These are phyloP conservation scores for Mycena rebaudengoi DNA, from an alignment of 768 basidiomycete species.

Conservation along the genomic window DNA sequence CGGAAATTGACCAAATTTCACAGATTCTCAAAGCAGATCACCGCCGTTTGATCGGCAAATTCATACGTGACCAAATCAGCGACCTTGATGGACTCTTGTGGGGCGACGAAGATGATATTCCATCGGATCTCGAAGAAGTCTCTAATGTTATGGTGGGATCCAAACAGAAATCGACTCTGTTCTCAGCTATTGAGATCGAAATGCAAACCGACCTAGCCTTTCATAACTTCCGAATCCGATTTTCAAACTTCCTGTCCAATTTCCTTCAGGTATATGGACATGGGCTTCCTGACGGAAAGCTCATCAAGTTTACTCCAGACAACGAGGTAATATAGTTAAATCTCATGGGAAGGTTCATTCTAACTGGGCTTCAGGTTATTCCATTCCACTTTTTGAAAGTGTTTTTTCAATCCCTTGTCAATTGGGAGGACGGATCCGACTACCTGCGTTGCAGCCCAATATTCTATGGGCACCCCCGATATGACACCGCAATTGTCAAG, in stretches of 20 bases:
- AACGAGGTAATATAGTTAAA: not conserved
- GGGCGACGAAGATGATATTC: not conserved
- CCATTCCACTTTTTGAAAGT: conserved; percentile 23
- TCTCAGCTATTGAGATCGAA: conserved; percentile 4
- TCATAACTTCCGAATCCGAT: conserved; percentile 7
- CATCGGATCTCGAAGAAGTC: not conserved
- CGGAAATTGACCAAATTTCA: not conserved
- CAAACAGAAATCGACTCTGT: not conserved
- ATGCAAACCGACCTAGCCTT: conserved; percentile 6
- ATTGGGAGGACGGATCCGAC: conserved; percentile 29
- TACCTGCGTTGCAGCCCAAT: conserved; percentile 30
- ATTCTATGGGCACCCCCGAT: conserved; percentile 14
- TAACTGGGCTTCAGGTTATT: not conserved
- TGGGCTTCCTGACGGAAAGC: not conserved
- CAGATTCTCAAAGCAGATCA: conserved; percentile 32
- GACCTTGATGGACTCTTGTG: not conserved
- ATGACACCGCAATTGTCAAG: conserved; percentile 17
- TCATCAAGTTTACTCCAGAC: not conserved
- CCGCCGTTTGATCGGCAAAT: conserved; percentile 3
- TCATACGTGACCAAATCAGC: conserved; percentile 24
- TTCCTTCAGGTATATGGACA: not conserved
- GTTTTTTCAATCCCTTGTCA: conserved; percentile 26
- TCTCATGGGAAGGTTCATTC: not conserved
- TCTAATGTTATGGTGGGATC: conserved; percentile 17
- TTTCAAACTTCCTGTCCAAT: conserved; percentile 2